Conservation (phyloP, 495 filamentous ascomycete species). For the Penicillium alfredii region DNA sequence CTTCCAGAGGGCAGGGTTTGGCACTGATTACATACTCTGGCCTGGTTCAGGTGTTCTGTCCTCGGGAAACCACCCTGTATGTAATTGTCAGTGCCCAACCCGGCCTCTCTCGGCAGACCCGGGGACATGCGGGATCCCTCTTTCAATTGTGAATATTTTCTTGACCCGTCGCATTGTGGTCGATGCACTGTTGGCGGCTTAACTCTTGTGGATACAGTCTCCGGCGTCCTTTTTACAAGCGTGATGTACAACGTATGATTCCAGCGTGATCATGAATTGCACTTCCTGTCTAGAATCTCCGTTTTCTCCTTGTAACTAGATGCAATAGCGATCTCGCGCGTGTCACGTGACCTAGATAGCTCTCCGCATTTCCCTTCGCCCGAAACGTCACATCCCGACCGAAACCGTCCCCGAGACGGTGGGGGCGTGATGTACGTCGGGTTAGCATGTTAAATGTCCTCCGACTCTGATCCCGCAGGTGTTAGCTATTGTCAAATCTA, state of each 20-base stretch:
- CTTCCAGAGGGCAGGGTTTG: too few species aligned
- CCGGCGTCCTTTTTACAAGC: constrained; percentile 10
- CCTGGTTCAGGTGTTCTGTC: too few species aligned
- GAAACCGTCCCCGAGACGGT: too few species aligned
- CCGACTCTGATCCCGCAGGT: background rate
- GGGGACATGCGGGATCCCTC: constrained; percentile 17
- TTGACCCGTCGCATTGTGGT: constrained; percentile 19
- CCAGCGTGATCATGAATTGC: constrained; percentile 10
- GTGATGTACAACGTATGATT: constrained; percentile 17
- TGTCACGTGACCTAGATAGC: constrained; percentile 8
- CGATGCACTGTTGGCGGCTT: constrained; percentile 7
- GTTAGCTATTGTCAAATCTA: too few species aligned
- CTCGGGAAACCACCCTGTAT: constrained; percentile 22
- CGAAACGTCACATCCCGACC: too few species aligned
- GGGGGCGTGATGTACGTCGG: too few species aligned
- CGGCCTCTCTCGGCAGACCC: constrained; percentile 7
- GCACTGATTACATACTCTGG: too few species aligned
- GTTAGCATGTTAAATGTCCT: background rate
- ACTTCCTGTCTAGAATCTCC: too few species aligned
- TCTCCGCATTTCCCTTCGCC: constrained; percentile 32
- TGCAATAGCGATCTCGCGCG: background rate
- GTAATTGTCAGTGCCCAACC: constrained; percentile 15
- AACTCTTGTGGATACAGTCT: constrained; percentile 25
- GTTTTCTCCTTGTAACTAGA: too few species aligned
- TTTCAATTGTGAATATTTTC: constrained; percentile 39